Base-by-base conservation (phyloP, 768 basidiomycete species). In the Tricholoma furcatifolium region DNA sequence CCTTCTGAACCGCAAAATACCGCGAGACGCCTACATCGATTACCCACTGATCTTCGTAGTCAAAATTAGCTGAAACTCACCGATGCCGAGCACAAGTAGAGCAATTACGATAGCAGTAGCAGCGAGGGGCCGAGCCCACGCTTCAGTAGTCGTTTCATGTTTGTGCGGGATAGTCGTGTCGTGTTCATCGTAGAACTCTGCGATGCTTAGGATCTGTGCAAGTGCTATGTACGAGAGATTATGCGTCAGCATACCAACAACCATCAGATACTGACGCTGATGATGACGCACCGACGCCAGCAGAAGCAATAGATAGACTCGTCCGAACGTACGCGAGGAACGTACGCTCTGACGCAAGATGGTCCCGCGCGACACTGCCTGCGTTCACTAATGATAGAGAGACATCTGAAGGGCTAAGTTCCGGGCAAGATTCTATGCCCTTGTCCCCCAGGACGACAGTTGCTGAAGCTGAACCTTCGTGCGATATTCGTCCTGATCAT, bases 261-360 rank as follows among this genome's bases (percentile, higher is more conserved):
- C 46, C 17, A 24, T 14, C 9, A 35, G 20, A 36, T 14, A 10
- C 17, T 43, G 42, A 45, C 17, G 11, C 45, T 40, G 31, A 3
- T 23, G n/a, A 40, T 21, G 40, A 56, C 67, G 46, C 40, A 65
- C 65, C 64, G 43, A 82, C 75, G 9, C 79, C 80, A 0, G 70
- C 70, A 3, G 71, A 70, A 11, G 77, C 70, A 12, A 80, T 70
- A 6, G 77, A 67, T 9, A 79, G 61, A 50, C 78, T 79, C 21
- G 80, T 80, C 35, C 79, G 65, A 17, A 80, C 67, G 62, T 80
- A 81, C 11, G 80, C 78, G 3, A 81, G 66, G 55, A 77, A 80
- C 4, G 78, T 81, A 24, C 78, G 67, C 55, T 81, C 80, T 8
- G 70, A 70, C 2, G 80, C 76, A 4, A 82, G 70, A 54, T 82